Evolutionary conservation across 2,329 filamentous ascomycete genomes (phyloP).

Genomic region (Colletotrichum destructivum): DNA sequence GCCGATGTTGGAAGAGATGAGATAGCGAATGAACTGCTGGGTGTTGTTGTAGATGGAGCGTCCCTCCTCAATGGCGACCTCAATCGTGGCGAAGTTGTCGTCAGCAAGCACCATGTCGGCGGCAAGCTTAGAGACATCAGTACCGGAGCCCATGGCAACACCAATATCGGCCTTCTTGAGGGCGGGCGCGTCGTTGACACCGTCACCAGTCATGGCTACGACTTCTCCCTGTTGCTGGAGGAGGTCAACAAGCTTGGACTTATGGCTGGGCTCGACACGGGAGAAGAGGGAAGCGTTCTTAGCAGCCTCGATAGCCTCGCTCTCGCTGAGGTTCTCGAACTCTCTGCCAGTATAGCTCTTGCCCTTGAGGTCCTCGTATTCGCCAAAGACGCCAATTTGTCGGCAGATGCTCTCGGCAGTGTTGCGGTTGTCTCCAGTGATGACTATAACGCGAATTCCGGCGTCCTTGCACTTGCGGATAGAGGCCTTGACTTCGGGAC

Average conservation of each 20-base stretch:
- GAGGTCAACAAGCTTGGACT: conserved; percentile 97
- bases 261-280: conserved; percentile 94
- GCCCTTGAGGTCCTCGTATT: conserved; percentile 84
- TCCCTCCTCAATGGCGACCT: conserved; percentile 95
- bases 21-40: conserved; percentile 98
- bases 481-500: conserved; percentile 88
- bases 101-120: conserved; percentile 99
- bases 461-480: conserved; percentile 92
- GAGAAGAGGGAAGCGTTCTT: conserved; percentile 93
- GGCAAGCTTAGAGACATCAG: conserved; percentile 95
- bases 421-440: conserved; percentile 98
- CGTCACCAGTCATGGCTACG: conserved; percentile 99
- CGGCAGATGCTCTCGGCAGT: conserved; percentile 98
- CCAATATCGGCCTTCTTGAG: conserved; percentile 99
- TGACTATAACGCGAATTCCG: conserved; percentile 96
- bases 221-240: conserved; percentile 94
- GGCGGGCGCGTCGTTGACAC: conserved; percentile 97
- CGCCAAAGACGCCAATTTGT: conserved; percentile 93
- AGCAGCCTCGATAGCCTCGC: conserved; percentile 86
- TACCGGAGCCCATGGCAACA: conserved; percentile 98
- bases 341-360: conserved; percentile 97
- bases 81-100: conserved; percentile 99
- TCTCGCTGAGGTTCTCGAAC: conserved; percentile 87
- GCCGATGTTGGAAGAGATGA: conserved; percentile 99
- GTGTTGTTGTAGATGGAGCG: conserved; percentile 99